Percentiles rank a stretch among this genome's conserved stretches.
phyloP scores from a whole-genome alignment of 208 protist species.

The Leishmania turanica region DNA sequence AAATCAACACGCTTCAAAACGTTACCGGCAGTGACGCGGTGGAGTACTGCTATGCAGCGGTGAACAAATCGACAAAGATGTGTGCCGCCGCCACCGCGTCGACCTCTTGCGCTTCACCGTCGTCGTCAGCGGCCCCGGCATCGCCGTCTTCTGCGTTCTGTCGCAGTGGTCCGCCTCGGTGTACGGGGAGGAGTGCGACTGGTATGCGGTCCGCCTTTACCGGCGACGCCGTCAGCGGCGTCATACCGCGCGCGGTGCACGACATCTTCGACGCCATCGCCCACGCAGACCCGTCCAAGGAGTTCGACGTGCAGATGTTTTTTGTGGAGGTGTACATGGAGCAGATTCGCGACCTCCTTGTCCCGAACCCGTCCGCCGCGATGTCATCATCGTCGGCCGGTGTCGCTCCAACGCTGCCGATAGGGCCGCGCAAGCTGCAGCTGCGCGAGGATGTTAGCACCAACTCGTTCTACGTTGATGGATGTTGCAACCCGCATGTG shows the following conservation, averaged over 20 bases:
- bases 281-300: conserved; percentile 52
- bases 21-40: background rate
- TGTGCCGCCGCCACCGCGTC: background rate
- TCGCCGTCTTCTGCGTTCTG: background rate
- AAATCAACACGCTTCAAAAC: conserved; percentile 26
- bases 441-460: conserved; percentile 75
- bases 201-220: conserved; percentile 10
- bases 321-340: conserved; percentile 99
- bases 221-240: conserved; percentile 49
- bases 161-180: background rate
- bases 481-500: conserved; percentile 86
- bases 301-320: conserved; percentile 95
- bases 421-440: conserved; percentile 32
- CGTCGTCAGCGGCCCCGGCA: background rate
- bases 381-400: background rate
- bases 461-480: conserved; percentile 90
- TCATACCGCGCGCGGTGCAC: conserved; percentile 94
- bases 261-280: conserved; percentile 91
- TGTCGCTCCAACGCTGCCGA: background rate
- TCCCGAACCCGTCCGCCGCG: conserved; percentile 20
- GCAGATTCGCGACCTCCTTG: conserved; percentile 94
- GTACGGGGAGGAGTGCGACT: background rate
- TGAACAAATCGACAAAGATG: background rate
- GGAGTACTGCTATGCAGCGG: background rate
- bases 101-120: background rate